Base-by-base conservation (phyloP, 2,329 filamentous ascomycete genomes). In the Botrytis pseudocinerea region DNA sequence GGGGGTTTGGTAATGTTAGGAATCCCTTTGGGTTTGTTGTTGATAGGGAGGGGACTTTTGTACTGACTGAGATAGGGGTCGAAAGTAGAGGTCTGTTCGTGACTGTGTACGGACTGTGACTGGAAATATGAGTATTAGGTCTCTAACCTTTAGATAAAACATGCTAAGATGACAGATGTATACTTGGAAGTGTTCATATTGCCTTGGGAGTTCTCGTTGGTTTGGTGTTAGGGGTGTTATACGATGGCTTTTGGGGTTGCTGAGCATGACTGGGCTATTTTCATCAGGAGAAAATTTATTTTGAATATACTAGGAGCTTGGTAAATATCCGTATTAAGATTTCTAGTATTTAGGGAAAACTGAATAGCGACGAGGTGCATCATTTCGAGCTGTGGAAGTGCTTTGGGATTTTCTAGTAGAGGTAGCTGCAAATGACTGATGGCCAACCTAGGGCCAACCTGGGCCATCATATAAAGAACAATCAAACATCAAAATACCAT, bases 231-330 rank as follows among this genome's bases (percentile, higher is more conserved):
- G 4, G 14, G 14, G 51, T 0, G 20, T 46, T 2, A 46, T 46
- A 18, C 18, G 20, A 22, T 1, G 44, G 18, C 4, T 1, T 54
- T 54, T 8, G 12, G 12, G 51, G 12, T 54, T 28, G 25, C n/a
- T 54, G 28, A 14, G 51, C 25, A 28, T 25, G 12, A 54, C 7
- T 54, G n/a, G 51, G 12, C 4, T 28, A 8, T n/a, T 3, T n/a
- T 18, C 7, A 14, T 1, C 12, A 8, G 5, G 12, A 54, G 51
- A 4, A n/a, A n/a, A 16, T 0, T 2, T 16, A 12, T n/a, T n/a
- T 0, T n/a, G n/a, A 28, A 3, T 2, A 14, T 14, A 28, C 2
- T 5, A 28, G 6, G 51, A 18, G 6, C 0, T 54, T 54, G 12
- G 28, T 2, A 16, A 8, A 14, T 54, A 18, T 54, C 1, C 12